Conservation (phyloP, 805 yeast genomes). For the Metschnikowia shivogae region DNA sequence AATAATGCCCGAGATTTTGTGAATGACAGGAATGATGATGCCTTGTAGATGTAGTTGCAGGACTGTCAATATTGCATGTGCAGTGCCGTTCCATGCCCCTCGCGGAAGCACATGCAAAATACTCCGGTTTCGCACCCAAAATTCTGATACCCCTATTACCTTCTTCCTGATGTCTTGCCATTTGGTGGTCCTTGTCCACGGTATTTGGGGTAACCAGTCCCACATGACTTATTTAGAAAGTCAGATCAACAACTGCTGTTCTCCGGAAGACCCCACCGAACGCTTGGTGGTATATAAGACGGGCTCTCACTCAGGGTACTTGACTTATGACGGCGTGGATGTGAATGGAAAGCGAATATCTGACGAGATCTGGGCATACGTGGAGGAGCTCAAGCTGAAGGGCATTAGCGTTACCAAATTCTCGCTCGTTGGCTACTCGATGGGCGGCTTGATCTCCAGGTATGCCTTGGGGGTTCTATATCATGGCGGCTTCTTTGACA, state of each 20-base stretch:
- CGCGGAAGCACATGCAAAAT: too few relatives aligned
- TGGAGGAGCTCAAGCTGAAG: background rate
- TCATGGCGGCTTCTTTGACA: slow-evolving; percentile 47
- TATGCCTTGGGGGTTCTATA: slow-evolving; percentile 73
- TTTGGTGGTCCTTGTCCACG: slow-evolving; percentile 71
- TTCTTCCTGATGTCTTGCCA: slow-evolving; percentile 40
- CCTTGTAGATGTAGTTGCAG: too few relatives aligned
- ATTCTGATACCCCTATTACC: background rate
- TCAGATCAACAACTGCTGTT: slow-evolving; percentile 13
- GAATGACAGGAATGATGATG: too few relatives aligned
- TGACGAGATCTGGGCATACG: slow-evolving; percentile 48
- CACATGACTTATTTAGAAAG: slow-evolving; percentile 10
- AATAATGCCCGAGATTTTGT: too few relatives aligned
- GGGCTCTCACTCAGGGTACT: slow-evolving; percentile 63
- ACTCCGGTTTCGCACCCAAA: background rate
- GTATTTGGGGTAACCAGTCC: slow-evolving; percentile 36
- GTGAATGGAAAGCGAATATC: slow-evolving; percentile 76
- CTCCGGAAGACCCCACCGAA: slow-evolving; percentile 19
- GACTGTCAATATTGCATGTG: too few relatives aligned
- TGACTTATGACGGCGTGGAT: slow-evolving; percentile 84
- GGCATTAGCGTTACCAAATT: slow-evolving; percentile 47
- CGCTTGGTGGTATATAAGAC: slow-evolving; percentile 46
- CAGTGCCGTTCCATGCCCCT: too few relatives aligned
- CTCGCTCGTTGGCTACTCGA: slow-evolving; percentile 79
- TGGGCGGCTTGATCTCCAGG: slow-evolving; percentile 81